A percentile compares a stretch with the other conserved stretches of the same genome.
These are phyloP conservation scores for Colletotrichum truncatum DNA, from an alignment of 2,329 filamentous ascomycete species.

Conservation along the genomic window DNA sequence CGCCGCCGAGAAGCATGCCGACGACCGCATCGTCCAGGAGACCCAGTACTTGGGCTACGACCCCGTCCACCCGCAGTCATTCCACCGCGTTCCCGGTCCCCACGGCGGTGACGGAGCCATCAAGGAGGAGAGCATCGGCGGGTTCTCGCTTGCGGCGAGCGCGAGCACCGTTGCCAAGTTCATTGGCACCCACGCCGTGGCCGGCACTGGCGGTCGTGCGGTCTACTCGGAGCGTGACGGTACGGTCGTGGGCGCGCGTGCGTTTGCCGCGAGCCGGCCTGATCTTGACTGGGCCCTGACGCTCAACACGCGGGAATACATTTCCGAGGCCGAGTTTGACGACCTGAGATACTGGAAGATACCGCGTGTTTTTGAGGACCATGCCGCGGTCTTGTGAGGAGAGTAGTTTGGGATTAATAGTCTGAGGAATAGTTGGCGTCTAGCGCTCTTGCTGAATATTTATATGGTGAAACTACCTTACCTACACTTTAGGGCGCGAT, in stretches of 20 bases:
- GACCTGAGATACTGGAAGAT: constrained; percentile 13
- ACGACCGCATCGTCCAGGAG: constrained; percentile 28
- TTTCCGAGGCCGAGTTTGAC: constrained; percentile 18
- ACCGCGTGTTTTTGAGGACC: not conserved
- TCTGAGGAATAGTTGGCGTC: not conserved
- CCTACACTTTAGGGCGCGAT: too few species aligned
- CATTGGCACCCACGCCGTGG: constrained; percentile 25
- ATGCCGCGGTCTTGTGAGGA: too few species aligned
- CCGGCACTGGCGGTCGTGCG: constrained; percentile 4
- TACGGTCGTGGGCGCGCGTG: not conserved
- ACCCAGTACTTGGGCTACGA: constrained; percentile 22
- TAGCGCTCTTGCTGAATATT: too few species aligned
- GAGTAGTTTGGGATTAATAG: not conserved
- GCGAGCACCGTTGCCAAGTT: constrained; percentile 22
- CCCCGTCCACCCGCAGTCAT: constrained; percentile 1
- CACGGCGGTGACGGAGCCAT: constrained; percentile 31
- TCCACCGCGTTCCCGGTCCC: not conserved
- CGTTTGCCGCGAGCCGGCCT: not conserved
- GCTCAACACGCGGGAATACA: constrained; percentile 22
- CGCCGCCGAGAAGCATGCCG: constrained; percentile 3
- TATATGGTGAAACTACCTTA: too few species aligned
- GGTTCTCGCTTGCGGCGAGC: constrained; percentile 24
- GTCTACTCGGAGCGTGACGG: not conserved
- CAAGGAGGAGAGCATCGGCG: constrained; percentile 25
- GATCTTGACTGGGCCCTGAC: constrained; percentile 22